Conservation (phyloP, 2,329 filamentous ascomycete genomes). For the Botrytis cinerea region DNA sequence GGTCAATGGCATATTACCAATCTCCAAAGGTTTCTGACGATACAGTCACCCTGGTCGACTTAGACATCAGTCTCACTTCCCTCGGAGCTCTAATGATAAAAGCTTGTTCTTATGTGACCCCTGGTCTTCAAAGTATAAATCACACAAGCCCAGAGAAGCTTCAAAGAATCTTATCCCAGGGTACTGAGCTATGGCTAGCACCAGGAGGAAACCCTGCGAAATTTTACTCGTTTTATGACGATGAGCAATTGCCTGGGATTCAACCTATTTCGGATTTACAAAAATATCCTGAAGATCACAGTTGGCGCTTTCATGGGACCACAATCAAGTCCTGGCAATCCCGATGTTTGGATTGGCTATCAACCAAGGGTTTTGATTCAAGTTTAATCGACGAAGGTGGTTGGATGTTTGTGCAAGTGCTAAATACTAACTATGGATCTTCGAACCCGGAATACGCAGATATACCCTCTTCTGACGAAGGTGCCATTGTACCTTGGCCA, state of each 20-base stretch:
- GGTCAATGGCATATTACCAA: slow-evolving; percentile 14
- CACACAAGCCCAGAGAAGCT: slow-evolving; percentile 16
- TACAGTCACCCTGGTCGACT: slow-evolving; percentile 37
- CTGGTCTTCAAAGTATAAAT: slow-evolving; percentile 35
- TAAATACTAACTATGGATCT: slow-evolving; percentile 33
- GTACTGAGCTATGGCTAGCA: slow-evolving; percentile 39
- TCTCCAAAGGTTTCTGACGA: slow-evolving; percentile 14
- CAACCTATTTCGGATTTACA: slow-evolving; percentile 31
- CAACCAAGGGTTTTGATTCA: slow-evolving; percentile 37
- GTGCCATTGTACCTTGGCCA: slow-evolving; percentile 41
- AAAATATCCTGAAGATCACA: slow-evolving; percentile 27
- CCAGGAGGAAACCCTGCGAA: slow-evolving; percentile 41
- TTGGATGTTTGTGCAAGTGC: slow-evolving; percentile 41
- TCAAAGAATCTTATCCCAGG: slow-evolving; percentile 27
- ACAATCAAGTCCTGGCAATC: slow-evolving; percentile 39
- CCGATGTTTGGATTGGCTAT: slow-evolving; percentile 42
- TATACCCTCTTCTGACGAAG: slow-evolving; percentile 33
- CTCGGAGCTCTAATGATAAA: slow-evolving; percentile 41
- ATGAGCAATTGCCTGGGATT: slow-evolving; percentile 29
- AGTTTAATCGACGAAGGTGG: slow-evolving; percentile 37
- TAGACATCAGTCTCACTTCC: slow-evolving; percentile 41
- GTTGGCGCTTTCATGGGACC: slow-evolving; percentile 29
- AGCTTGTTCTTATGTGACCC: slow-evolving; percentile 35
- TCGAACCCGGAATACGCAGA: slow-evolving; percentile 34
- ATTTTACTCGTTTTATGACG: slow-evolving; percentile 35